Conservation (phyloP, 1,284 basidiomycete genomes). For the Puccinia brachypodii region DNA sequence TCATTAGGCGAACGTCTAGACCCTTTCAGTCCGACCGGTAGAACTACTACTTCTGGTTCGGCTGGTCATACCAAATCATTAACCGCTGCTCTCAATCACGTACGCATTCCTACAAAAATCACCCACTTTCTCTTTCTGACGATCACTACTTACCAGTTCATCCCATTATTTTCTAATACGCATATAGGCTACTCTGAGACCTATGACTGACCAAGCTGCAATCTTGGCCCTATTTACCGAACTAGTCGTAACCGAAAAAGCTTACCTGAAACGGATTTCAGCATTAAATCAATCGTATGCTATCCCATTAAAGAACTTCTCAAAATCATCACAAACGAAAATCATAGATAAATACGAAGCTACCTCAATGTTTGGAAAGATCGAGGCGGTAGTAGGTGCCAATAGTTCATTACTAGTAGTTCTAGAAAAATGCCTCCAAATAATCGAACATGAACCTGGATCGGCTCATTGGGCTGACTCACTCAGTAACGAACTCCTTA, state of each 20-base stretch:
- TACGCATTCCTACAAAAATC: constrained; percentile 7
- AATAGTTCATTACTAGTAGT: constrained; percentile 4
- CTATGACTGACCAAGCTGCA: constrained; percentile 29
- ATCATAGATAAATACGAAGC: constrained; percentile 47
- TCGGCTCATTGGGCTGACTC: constrained; percentile 9
- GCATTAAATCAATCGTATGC: constrained; percentile 63
- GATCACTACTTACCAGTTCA: too few species aligned
- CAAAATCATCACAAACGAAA: constrained; percentile 29
- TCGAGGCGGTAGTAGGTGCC: constrained; percentile 26
- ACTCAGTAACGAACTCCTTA: constrained; percentile 31
- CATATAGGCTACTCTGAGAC: constrained; percentile 29
- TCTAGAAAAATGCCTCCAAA: constrained; percentile 9
- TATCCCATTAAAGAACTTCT: constrained; percentile 37
- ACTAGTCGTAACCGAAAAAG: constrained; percentile 71
- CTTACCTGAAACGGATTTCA: constrained; percentile 72
- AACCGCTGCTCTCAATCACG: constrained; percentile 46
- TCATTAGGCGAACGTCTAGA: constrained; percentile 39
- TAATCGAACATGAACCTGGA: constrained; percentile 8
- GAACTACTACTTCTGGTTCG: neutral
- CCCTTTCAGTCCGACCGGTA: constrained; percentile 32
- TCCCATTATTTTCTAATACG: neutral
- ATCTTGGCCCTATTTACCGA: constrained; percentile 62
- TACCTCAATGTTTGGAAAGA: constrained; percentile 45
- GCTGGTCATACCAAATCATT: constrained; percentile 36
- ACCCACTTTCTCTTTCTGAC: neutral